Base-by-base conservation (phyloP, 2,329 filamentous ascomycete genomes). In the Davidsoniella australis region DNA sequence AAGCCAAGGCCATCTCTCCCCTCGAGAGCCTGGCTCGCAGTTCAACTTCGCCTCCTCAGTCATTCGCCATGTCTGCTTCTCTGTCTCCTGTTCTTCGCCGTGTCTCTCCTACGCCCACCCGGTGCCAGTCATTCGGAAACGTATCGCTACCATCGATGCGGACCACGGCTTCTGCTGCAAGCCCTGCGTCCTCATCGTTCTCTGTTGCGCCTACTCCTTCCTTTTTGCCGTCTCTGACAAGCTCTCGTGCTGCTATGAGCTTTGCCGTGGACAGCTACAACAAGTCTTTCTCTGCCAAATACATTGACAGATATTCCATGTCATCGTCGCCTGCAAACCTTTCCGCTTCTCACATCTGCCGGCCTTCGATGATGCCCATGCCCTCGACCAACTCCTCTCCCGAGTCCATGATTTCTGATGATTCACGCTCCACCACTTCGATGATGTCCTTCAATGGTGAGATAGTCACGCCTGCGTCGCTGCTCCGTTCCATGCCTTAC, bases 361-460 rank as follows among this genome's bases (percentile, higher is more conserved):
- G 29, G 29, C 75, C 75, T 55, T 70, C 70, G 56, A 59, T 65
- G 46, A 59, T 56, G 45, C 64, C 67, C 2, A 63, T 66, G 37
- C 66, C 76, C 56, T 80, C 76, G 23, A 74, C 73, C 26, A 71
- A 72, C 33, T 80, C 77, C 52, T 80, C 77, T 24, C 77, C 77
- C 54, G 76, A 80, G 59, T 80, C 77, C 49, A 80, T 80, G 76
- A 64, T 80, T 42, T 80, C 77, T 52, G 77, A 80, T 59, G 66
- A 68, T 51, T 79, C 72, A 52, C 70, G 70, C 54, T 69, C 75
- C 54, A 80, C 76, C 55, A 74, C 75, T 60, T 79, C 76, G 59
- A 80, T 76, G 16, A 75, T 78, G 24, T 42, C 41, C 4, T 42
- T 42, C 8, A 24, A 24, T 14, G 17, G 18, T 20, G 18, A 23